These are phyloP conservation scores for Aspergillus kassunensis DNA, from an alignment of 495 filamentous ascomycete species.

Conservation along the genomic window DNA sequence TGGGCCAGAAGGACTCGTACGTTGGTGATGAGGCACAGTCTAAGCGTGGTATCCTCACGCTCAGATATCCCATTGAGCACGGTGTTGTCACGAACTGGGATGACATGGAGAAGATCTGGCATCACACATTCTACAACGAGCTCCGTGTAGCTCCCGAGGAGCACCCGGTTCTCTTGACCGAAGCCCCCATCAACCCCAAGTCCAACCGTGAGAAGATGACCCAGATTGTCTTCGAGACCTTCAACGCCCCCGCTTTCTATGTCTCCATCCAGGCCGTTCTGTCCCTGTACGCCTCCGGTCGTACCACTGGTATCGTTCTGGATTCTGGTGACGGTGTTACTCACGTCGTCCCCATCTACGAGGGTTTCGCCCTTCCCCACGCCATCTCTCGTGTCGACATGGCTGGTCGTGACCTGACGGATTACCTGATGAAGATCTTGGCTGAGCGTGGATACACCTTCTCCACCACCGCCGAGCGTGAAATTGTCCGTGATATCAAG, in stretches of 20 bases:
- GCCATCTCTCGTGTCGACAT: slow-evolving; percentile 99
- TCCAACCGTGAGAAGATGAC: slow-evolving; percentile 99
- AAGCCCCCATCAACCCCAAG: slow-evolving; percentile 99
- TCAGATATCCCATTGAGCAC: slow-evolving; percentile 99
- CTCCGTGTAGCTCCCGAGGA: slow-evolving; percentile 99
- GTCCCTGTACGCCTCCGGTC: slow-evolving; percentile 98
- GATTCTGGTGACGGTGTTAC: slow-evolving; percentile 99
- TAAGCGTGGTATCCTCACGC: slow-evolving; percentile 99
- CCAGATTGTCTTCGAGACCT: slow-evolving; percentile 99
- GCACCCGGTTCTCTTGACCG: slow-evolving; percentile 98
- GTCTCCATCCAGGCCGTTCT: slow-evolving; percentile 99
- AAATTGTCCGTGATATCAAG: slow-evolving; percentile 99
- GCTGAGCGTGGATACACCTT: slow-evolving; percentile 99
- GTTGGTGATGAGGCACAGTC: slow-evolving; percentile 99
- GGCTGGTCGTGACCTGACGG: slow-evolving; percentile 98
- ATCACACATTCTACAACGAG: slow-evolving; percentile 99
- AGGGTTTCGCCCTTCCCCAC: slow-evolving; percentile 99
- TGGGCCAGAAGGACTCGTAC: slow-evolving; percentile 99
- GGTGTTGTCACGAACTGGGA: slow-evolving; percentile 99
- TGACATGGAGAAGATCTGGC: slow-evolving; percentile 99
- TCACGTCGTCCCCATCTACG: slow-evolving; percentile 99
- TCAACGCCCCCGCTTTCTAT: slow-evolving; percentile 99
- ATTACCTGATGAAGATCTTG: slow-evolving; percentile 99
- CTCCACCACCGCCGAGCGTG: slow-evolving; percentile 99
- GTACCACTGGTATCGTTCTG: slow-evolving; percentile 99